Evolutionary conservation across 257 asterid genomes (phyloP).

Genomic region (Plantago ovata): DNA sequence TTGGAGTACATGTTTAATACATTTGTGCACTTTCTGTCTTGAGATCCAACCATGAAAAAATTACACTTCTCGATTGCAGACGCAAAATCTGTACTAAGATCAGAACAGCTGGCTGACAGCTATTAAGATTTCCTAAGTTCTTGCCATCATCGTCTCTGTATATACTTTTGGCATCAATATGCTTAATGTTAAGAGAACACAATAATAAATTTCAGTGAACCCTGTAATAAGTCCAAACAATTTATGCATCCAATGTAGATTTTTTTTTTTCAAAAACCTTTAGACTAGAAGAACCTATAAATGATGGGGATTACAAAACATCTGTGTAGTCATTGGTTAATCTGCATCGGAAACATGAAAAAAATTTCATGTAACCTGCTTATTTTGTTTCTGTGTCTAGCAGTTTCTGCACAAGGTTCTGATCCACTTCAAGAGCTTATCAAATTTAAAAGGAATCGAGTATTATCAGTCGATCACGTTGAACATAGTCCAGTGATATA

Average conservation of each 20-base stretch:
- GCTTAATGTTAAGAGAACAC: neutral
- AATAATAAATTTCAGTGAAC: too few relatives aligned
- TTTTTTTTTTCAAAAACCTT: neutral
- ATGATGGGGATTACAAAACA: neutral
- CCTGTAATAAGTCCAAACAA: neutral
- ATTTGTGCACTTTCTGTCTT: too few relatives aligned
- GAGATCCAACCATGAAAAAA: too few relatives aligned
- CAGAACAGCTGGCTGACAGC: too few relatives aligned
- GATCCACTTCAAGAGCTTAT: constrained; percentile 27
- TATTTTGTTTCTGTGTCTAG: constrained; percentile 23
- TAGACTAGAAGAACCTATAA: neutral
- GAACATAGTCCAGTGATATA: constrained; percentile 10
- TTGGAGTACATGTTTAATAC: too few relatives aligned
- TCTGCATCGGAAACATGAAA: constrained; percentile 27
- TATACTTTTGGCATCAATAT: constrained; percentile 12
- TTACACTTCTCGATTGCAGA: too few relatives aligned
- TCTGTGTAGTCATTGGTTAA: neutral
- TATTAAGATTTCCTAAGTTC: too few relatives aligned
- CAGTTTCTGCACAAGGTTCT: constrained; percentile 25
- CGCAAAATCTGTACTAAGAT: too few relatives aligned
- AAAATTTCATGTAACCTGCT: constrained; percentile 12
- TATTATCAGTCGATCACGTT: constrained; percentile 3
- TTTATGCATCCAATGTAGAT: neutral
- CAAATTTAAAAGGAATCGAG: constrained; percentile 4
- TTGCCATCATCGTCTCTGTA: constrained; percentile 12